Evolutionary conservation across 306 rosid species (phyloP).

Genomic region (Trichosanthes truncata): DNA sequence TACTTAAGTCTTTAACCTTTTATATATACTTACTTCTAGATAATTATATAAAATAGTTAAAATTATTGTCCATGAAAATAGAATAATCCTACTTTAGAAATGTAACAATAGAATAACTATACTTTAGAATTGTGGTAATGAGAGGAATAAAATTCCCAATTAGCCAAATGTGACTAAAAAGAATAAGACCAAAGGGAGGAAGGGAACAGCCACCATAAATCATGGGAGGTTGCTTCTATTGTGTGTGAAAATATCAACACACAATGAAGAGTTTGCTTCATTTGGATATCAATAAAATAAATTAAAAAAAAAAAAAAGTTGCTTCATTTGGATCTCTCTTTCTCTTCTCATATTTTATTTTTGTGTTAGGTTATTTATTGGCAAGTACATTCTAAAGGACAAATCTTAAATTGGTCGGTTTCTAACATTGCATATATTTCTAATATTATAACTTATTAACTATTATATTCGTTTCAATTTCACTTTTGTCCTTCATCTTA

Average conservation of each 20-base stretch:
- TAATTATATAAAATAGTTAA: background rate
- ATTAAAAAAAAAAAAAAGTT: too few relatives aligned
- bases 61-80: background rate
- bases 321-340: background rate
- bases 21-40: too few relatives aligned
- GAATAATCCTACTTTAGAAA: background rate
- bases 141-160: background rate
- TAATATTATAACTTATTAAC: too few relatives aligned
- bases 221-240: background rate
- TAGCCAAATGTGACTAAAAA: background rate
- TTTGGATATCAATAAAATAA: background rate
- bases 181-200: background rate
- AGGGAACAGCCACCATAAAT: constrained; percentile 8
- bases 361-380: background rate
- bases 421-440: background rate
- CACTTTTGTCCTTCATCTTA: background rate
- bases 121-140: background rate
- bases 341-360: background rate
- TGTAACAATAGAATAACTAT: background rate
- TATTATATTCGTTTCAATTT: too few relatives aligned
- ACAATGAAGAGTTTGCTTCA: background rate
- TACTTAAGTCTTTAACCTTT: too few relatives aligned
- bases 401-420: background rate
- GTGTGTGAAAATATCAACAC: background rate
- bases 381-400: background rate